Evolutionary conservation across 2,329 filamentous ascomycete genomes (phyloP).

Genomic region (Aspergillus brunneoviolaceus): DNA sequence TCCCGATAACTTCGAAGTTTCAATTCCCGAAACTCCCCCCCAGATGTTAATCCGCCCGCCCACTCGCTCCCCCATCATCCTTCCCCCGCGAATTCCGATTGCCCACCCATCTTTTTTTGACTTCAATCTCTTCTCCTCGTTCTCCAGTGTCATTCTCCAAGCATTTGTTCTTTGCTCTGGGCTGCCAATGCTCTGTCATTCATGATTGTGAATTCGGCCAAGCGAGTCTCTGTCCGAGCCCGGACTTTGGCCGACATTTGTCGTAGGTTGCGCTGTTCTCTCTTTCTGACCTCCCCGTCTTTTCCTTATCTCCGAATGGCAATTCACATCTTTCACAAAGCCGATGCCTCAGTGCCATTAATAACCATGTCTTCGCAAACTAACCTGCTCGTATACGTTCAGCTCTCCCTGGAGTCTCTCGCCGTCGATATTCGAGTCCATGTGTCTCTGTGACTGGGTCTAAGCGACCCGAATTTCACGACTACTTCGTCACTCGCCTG

Average conservation of each 20-base stretch:
- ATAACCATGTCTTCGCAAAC: neutral
- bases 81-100: neutral
- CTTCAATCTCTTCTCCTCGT: neutral
- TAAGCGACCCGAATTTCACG: slow-evolving; percentile 68
- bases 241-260: slow-evolving; percentile 41
- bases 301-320: slow-evolving; percentile 18
- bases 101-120: neutral
- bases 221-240: slow-evolving; percentile 40
- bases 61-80: neutral
- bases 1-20: neutral
- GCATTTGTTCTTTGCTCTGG: slow-evolving; percentile 1
- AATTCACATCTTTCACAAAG: neutral
- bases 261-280: slow-evolving; percentile 29
- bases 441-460: neutral
- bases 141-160: neutral
- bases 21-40: neutral
- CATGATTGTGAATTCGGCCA: slow-evolving; percentile 41
- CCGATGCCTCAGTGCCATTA: neutral
- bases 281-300: neutral
- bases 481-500: slow-evolving; percentile 95
- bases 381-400: slow-evolving; percentile 5
- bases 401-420: slow-evolving; percentile 22
- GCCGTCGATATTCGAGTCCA: slow-evolving; percentile 12
- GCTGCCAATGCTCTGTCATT: slow-evolving; percentile 30
- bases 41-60: neutral